phyloP scores from a whole-genome alignment of 108 stramenopile species.

The Pseudonitzschia multiseries region DNA sequence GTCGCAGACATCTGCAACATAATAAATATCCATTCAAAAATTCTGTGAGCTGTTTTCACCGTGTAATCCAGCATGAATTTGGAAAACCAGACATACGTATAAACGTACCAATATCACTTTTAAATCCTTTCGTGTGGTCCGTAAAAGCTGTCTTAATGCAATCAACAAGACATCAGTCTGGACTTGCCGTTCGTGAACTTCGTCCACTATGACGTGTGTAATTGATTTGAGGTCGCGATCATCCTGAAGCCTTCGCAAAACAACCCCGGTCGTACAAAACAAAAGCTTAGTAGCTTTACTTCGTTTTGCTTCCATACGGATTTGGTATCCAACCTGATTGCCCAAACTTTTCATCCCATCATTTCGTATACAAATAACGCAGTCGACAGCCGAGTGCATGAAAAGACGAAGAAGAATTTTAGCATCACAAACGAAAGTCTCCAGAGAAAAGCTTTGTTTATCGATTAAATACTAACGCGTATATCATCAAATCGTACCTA shows the following conservation, averaged over 20 bases:
- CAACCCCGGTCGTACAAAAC: conserved; percentile 96
- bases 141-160: conserved; percentile 69
- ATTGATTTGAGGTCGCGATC: conserved; percentile 75
- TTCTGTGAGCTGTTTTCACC: neutral
- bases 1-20: conserved; percentile 92
- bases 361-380: neutral
- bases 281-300: conserved; percentile 74
- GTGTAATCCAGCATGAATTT: neutral
- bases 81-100: neutral
- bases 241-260: conserved; percentile 90
- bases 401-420: neutral
- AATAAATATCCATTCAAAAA: neutral
- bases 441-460: neutral
- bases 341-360: conserved; percentile 33
- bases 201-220: conserved; percentile 94
- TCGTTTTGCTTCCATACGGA: conserved; percentile 76
- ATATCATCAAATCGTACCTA: conserved; percentile 3
- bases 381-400: too few species aligned
- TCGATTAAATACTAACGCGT: too few species aligned
- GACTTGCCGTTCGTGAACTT: conserved; percentile 88
- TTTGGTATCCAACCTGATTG: conserved; percentile 86
- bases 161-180: conserved; percentile 90
- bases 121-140: conserved; percentile 57
- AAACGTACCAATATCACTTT: conserved; percentile 66
- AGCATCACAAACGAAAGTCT: neutral